Evolutionary conservation across 192 early-diverging fungal species (phyloP).

Genomic region (Backusella sp.): DNA sequence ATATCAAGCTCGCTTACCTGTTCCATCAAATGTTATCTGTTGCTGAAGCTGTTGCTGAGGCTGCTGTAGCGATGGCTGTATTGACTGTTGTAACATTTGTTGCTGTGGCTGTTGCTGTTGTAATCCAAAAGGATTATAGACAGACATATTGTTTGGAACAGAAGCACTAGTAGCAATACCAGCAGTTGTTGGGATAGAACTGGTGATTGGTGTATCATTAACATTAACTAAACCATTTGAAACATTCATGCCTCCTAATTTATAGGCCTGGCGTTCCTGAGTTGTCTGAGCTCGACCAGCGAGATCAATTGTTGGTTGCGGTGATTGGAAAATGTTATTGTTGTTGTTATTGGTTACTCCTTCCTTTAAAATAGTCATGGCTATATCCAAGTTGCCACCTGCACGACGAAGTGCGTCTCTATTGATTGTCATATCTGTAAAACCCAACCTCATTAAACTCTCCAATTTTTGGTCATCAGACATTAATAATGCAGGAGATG

Average conservation of each 20-base stretch:
- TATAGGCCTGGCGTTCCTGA: not conserved
- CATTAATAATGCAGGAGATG: conserved; percentile 9
- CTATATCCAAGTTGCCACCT: conserved; percentile 75
- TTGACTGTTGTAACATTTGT: conserved; percentile 3
- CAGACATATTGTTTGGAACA: not conserved
- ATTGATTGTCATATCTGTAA: conserved; percentile 66
- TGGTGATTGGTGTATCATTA: not conserved
- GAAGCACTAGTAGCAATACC: not conserved
- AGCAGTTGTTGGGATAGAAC: not conserved
- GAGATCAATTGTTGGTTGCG: conserved; percentile 20
- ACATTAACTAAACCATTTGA: conserved; percentile 7
- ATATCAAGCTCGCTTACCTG: not conserved
- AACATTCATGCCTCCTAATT: conserved; percentile 8
- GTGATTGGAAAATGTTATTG: conserved; percentile 30
- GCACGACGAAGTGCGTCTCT: conserved; percentile 66
- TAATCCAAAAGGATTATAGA: conserved; percentile 9
- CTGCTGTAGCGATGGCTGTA: conserved; percentile 7
- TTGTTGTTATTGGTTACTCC: conserved; percentile 6
- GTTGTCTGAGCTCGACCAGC: conserved; percentile 21
- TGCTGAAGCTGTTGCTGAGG: conserved; percentile 12
- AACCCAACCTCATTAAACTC: conserved; percentile 72
- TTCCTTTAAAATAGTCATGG: conserved; percentile 62
- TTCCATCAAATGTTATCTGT: conserved; percentile 2
- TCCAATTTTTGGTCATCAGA: conserved; percentile 55
- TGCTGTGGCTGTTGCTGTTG: not conserved